phyloP scores from a whole-genome alignment of 2,329 filamentous ascomycete species.

The Beauveria caledonica region DNA sequence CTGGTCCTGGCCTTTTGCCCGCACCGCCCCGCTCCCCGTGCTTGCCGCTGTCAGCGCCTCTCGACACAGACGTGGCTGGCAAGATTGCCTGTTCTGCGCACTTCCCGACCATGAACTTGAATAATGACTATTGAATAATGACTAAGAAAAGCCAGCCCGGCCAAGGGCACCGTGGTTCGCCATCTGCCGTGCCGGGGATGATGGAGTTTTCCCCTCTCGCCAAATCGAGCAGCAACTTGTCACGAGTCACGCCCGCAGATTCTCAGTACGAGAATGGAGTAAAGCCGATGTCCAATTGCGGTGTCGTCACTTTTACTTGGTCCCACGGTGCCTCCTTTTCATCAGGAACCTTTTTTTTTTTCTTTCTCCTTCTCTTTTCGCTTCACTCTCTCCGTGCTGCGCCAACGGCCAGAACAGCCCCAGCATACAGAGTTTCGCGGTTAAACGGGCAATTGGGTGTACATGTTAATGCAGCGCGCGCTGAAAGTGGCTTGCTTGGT shows the following conservation, averaged over 20 bases:
- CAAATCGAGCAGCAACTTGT: no score
- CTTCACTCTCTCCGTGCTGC: background rate
- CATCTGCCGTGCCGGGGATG: background rate
- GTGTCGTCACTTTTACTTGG: no score
- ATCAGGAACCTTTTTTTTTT: background rate
- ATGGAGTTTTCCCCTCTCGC: background rate
- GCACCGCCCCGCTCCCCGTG: background rate
- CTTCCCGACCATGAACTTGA: background rate
- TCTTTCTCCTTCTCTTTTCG: background rate
- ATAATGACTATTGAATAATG: background rate
- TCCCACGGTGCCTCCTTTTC: no score
- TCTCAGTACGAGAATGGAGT: no score
- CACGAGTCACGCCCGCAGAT: no score
- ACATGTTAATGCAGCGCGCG: background rate
- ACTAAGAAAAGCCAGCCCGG: no score
- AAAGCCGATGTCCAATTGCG: no score
- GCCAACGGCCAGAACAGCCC: background rate
- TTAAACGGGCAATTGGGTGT: background rate
- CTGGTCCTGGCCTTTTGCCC: background rate
- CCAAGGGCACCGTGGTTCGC: background rate
- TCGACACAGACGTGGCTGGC: background rate
- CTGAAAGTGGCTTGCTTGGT: background rate
- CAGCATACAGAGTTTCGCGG: background rate
- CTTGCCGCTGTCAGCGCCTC: background rate
- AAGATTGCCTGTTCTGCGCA: conserved; percentile 2